These are phyloP conservation scores for Epichloe gansuensis DNA, from an alignment of 2,329 filamentous ascomycete genomes.

Conservation along the genomic window DNA sequence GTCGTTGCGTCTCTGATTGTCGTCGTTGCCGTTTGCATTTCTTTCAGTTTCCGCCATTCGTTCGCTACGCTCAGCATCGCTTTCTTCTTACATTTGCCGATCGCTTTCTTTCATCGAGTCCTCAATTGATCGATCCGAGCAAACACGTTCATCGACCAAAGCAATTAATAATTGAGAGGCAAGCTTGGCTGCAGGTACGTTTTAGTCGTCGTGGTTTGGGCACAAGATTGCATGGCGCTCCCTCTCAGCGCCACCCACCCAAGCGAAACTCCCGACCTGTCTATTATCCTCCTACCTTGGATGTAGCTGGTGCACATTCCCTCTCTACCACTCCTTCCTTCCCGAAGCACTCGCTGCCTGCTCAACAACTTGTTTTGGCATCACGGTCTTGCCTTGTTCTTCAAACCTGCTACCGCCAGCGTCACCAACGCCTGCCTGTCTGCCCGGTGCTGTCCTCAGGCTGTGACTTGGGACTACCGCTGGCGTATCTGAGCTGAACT, in stretches of 20 bases:
- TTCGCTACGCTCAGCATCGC: slow-evolving; percentile 22
- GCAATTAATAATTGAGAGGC: background rate
- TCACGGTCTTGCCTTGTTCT: background rate
- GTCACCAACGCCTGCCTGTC: background rate
- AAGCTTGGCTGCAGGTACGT: slow-evolving; percentile 1
- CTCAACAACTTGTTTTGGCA: background rate
- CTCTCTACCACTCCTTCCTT: slow-evolving; percentile 1
- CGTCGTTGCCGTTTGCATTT: slow-evolving; percentile 15
- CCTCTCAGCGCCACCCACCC: background rate
- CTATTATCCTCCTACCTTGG: background rate
- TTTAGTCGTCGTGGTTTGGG: background rate
- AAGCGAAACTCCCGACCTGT: background rate
- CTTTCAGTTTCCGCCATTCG: slow-evolving; percentile 26
- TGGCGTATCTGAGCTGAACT: slow-evolving; percentile 1
- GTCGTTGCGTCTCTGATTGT: slow-evolving; percentile 12
- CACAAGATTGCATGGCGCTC: background rate
- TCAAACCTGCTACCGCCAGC: background rate
- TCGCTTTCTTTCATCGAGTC: slow-evolving; percentile 3
- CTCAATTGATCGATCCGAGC: background rate
- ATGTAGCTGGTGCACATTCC: background rate
- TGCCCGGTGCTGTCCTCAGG: background rate
- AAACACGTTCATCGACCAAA: background rate
- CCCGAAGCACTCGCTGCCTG: background rate
- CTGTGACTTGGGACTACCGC: slow-evolving; percentile 4
- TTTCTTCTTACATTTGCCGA: slow-evolving; percentile 4